A percentile compares a stretch with the other conserved stretches of the same genome.
Evolutionary conservation across 78 protist genomes (phyloP).

Genomic region (Dictyostelium brefeldianum): DNA sequence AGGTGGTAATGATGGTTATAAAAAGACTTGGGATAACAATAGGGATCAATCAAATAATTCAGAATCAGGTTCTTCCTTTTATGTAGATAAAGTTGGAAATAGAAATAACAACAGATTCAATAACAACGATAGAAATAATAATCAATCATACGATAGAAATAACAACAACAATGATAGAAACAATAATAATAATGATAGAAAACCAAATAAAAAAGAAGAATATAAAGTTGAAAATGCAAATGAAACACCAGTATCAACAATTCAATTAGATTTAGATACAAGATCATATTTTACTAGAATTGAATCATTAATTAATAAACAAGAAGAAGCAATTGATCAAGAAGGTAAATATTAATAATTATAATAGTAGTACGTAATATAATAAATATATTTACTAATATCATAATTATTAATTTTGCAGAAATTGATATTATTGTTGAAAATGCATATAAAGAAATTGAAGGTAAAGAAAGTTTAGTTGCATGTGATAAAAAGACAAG

Average conservation of each 20-base stretch:
- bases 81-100: not conserved
- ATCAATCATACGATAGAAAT: not conserved
- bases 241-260: not conserved
- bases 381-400: not conserved
- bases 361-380: not conserved
- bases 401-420: not conserved
- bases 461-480: conserved; percentile 33
- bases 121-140: not conserved
- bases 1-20: no score
- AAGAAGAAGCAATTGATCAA: conserved; percentile 5
- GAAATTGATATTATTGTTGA: conserved; percentile 47
- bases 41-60: not conserved
- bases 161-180: not conserved
- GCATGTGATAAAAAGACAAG: conserved; percentile 40
- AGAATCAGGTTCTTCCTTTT: no score
- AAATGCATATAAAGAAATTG: conserved; percentile 47
- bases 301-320: conserved; percentile 20
- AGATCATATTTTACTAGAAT: conserved; percentile 39
- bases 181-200: not conserved
- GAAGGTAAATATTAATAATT: conserved; percentile 7
- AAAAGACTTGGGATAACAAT: not conserved
- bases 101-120: not conserved
- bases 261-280: conserved; percentile 35
- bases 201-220: not conserved
- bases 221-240: not conserved